phyloP scores from a whole-genome alignment of 495 filamentous ascomycete species.

The Haplographium delicatum region DNA sequence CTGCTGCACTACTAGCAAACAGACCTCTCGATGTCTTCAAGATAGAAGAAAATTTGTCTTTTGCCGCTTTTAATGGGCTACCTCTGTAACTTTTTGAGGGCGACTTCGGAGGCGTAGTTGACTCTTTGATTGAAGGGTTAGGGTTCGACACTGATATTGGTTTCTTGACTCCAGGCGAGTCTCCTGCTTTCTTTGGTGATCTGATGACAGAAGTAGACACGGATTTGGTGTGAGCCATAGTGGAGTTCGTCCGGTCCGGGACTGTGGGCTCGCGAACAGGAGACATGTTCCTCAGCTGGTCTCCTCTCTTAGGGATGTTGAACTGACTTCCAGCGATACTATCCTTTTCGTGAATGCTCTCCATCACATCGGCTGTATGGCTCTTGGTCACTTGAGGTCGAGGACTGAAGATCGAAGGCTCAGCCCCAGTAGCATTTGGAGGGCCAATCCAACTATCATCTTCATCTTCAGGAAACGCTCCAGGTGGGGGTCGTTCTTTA shows the following conservation, averaged over 20 bases:
- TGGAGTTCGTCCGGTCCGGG: slow-evolving; percentile 29
- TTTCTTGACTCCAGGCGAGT: slow-evolving; percentile 50
- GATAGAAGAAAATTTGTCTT: slow-evolving; percentile 81
- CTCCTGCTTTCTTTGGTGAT: slow-evolving; percentile 35
- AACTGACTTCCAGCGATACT: slow-evolving; percentile 37
- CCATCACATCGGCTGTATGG: slow-evolving; percentile 54
- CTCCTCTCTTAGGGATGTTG: slow-evolving; percentile 34
- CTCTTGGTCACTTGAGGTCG: slow-evolving; percentile 49
- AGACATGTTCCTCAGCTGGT: slow-evolving; percentile 28
- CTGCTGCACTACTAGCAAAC: slow-evolving; percentile 72
- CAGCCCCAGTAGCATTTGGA: slow-evolving; percentile 36
- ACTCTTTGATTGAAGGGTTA: slow-evolving; percentile 34
- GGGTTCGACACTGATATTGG: slow-evolving; percentile 60
- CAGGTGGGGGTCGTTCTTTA: slow-evolving; percentile 26
- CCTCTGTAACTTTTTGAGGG: slow-evolving; percentile 63
- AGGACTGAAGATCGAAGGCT: slow-evolving; percentile 32
- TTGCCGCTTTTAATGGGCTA: slow-evolving; percentile 80
- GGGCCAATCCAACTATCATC: slow-evolving; percentile 85
- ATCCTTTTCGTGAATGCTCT: slow-evolving; percentile 44
- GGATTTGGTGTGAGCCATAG: slow-evolving; percentile 45
- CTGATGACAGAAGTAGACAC: slow-evolving; percentile 47
- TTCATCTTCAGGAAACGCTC: slow-evolving; percentile 55
- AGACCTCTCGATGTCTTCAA: slow-evolving; percentile 79
- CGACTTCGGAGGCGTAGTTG: slow-evolving; percentile 66
- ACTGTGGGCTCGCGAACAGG: slow-evolving; percentile 34